Base-by-base conservation (phyloP, 1,284 basidiomycete genomes). In the Ceratobasidium theobromae region DNA sequence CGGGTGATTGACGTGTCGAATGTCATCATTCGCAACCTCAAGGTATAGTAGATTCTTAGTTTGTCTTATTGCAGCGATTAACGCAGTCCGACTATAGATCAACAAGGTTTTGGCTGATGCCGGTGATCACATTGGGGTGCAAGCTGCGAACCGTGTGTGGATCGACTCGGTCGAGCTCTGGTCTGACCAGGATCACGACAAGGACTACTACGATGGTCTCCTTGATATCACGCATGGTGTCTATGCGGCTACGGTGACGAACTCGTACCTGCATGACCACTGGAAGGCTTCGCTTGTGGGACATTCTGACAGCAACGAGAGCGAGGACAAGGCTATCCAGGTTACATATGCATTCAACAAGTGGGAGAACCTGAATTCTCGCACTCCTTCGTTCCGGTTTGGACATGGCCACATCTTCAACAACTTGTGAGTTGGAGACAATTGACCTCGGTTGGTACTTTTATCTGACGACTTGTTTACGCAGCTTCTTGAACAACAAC, bases 81-180 rank as follows among this genome's bases (percentile, higher is more conserved):
- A 14, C 11, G 5, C 8, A 6, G 6, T 8, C 48, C 6, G 18
- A 27, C 18, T 35, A 4, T 41, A 80, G 71, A 78, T 82, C 62
- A 78, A 78, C 45, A 81, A 81, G 71, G 80, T 82, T 25, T 72
- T 81, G 0, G 79, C 80, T n/a, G 67, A 65, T 2, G 77, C 76
- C 54, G 80, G 80, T 46, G 79, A 81, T 70, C 32, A 32, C 38
- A 25, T 68, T 35, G 67, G 45, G n/a, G 74, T 81, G 45, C 79
- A 81, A 69, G 71, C 72, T 11, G 69, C 81, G n/a, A 73, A 71
- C 65, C 75, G 79, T 67, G 79, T 82, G 23, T 82, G 80, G 80
- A 67, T 81, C 52, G 80, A 68, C 38, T 53, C 53, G 80, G 73
- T 79, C 80, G 80, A 81, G 70, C 74, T 81, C 28, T 52, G 33